These are phyloP conservation scores for Hirsutella thompsonii DNA, from an alignment of 2,329 filamentous ascomycete species.

Conservation along the genomic window DNA sequence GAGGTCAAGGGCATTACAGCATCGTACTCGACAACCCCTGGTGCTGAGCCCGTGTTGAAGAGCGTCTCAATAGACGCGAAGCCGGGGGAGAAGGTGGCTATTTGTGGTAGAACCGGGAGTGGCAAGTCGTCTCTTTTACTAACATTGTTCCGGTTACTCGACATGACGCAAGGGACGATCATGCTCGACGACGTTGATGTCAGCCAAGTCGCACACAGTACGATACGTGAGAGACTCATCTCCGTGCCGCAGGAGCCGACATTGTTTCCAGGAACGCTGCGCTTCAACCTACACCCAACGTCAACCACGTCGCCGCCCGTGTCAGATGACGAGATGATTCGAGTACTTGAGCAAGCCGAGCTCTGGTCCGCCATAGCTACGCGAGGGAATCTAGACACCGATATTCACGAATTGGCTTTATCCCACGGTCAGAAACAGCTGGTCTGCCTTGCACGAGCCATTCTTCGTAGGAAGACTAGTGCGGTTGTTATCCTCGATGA, in stretches of 20 bases:
- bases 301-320: too few species aligned
- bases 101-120: constrained; percentile 21
- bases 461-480: constrained; percentile 15
- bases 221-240: constrained; percentile 29
- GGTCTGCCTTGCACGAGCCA: constrained; percentile 9
- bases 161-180: constrained; percentile 20
- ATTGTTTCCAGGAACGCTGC: constrained; percentile 28
- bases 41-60: constrained; percentile 6
- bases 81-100: constrained; percentile 16
- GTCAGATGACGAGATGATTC: constrained; percentile 7
- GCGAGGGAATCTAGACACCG: constrained; percentile 6
- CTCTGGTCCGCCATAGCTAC: constrained; percentile 5
- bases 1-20: constrained; percentile 14
- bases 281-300: constrained; percentile 2
- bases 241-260: constrained; percentile 37
- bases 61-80: constrained; percentile 12
- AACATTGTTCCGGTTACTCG: constrained; percentile 23
- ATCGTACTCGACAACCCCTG: constrained; percentile 8
- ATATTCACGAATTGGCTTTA: constrained; percentile 5
- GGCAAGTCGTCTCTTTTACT: constrained; percentile 27
- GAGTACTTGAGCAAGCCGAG: constrained; percentile 6
- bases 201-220: constrained; percentile 19
- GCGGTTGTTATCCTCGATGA: constrained; percentile 24
- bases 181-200: constrained; percentile 27
- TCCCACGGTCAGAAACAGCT: constrained; percentile 12